Conservation (phyloP, 805 yeast genomes). For the Lipomyces orientalis region DNA sequence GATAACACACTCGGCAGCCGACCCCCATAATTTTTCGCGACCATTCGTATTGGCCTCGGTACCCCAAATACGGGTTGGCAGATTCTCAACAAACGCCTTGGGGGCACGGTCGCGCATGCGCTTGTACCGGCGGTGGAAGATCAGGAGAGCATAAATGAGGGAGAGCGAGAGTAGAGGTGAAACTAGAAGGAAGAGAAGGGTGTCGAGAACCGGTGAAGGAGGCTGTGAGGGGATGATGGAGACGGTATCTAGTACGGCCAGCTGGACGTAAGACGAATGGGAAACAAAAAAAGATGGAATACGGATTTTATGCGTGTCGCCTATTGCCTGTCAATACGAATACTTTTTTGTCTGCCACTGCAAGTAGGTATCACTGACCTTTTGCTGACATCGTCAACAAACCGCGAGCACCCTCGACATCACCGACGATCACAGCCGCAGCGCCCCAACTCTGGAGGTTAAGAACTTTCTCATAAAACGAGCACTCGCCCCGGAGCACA, state of each 20-base stretch:
- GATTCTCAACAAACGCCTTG: slow-evolving; percentile 45
- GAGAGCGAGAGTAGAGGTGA: slow-evolving; percentile 50
- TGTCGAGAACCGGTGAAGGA: slow-evolving; percentile 46
- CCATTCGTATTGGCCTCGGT: slow-evolving; percentile 19
- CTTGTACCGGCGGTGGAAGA: slow-evolving; percentile 46
- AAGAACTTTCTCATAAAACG: slow-evolving; percentile 59
- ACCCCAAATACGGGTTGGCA: slow-evolving; percentile 48
- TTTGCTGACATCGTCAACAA: slow-evolving; percentile 62
- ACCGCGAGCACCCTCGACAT: slow-evolving; percentile 54
- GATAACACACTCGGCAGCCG: slow-evolving; percentile 62
- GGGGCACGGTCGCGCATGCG: slow-evolving; percentile 49
- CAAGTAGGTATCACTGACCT: slow-evolving; percentile 25
- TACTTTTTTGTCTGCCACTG: background rate
- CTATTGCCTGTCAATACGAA: background rate
- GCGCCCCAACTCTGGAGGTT: slow-evolving; percentile 56
- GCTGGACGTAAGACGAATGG: slow-evolving; percentile 49
- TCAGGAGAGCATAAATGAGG: slow-evolving; percentile 46
- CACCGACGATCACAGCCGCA: slow-evolving; percentile 61
- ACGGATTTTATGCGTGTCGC: slow-evolving; percentile 51
- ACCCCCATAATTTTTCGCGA: slow-evolving; percentile 48
- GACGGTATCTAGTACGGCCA: slow-evolving; percentile 32
- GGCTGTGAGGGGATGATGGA: slow-evolving; percentile 41
- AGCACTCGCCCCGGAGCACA: slow-evolving; percentile 58
- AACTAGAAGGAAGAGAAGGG: slow-evolving; percentile 47
- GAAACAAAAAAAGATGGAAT: slow-evolving; percentile 62